These are phyloP conservation scores for Acacia acuminata DNA, from an alignment of 306 rosid species.

Conservation along the genomic window DNA sequence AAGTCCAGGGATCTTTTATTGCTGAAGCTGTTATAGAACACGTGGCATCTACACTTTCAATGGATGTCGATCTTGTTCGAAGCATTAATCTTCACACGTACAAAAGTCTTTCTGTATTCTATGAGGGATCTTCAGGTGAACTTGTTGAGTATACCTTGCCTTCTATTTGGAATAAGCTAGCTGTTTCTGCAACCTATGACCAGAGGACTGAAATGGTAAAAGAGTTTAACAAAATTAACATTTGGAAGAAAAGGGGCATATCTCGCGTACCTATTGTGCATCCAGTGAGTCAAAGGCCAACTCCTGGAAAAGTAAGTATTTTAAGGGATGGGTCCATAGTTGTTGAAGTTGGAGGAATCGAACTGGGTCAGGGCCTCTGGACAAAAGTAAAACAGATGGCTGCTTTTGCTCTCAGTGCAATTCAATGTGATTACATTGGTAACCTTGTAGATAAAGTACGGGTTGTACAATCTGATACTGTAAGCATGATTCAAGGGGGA, in stretches of 20 bases:
- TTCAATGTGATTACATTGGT: conserved; percentile 53
- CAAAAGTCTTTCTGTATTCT: conserved; percentile 63
- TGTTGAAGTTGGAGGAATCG: conserved; percentile 96
- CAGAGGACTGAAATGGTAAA: conserved; percentile 55
- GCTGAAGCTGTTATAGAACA: conserved; percentile 89
- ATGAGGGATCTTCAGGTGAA: conserved; percentile 55
- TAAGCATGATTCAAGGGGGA: conserved; percentile 91
- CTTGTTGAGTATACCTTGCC: conserved; percentile 82
- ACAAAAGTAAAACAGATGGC: conserved; percentile 92
- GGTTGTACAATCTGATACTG: conserved; percentile 74
- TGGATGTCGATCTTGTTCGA: conserved; percentile 77
- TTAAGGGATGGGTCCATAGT: conserved; percentile 70
- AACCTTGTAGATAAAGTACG: conserved; percentile 64
- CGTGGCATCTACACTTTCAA: conserved; percentile 72
- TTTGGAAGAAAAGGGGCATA: conserved; percentile 81
- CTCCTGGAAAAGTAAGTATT: conserved; percentile 86
- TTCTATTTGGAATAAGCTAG: conserved; percentile 70
- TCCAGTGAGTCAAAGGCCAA: conserved; percentile 51
- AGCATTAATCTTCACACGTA: conserved; percentile 70
- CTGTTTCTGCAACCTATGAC: conserved; percentile 55
- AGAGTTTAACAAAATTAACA: conserved; percentile 64
- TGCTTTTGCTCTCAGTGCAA: conserved; percentile 66
- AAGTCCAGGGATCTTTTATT: conserved; percentile 83
- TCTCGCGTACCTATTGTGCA: conserved; percentile 68
- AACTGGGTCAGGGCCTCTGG: conserved; percentile 98